Percentiles rank a stretch among this genome's conserved stretches.
phyloP scores from a whole-genome alignment of 2,329 filamentous ascomycete genomes.

The Neofusicoccum cordaticola region DNA sequence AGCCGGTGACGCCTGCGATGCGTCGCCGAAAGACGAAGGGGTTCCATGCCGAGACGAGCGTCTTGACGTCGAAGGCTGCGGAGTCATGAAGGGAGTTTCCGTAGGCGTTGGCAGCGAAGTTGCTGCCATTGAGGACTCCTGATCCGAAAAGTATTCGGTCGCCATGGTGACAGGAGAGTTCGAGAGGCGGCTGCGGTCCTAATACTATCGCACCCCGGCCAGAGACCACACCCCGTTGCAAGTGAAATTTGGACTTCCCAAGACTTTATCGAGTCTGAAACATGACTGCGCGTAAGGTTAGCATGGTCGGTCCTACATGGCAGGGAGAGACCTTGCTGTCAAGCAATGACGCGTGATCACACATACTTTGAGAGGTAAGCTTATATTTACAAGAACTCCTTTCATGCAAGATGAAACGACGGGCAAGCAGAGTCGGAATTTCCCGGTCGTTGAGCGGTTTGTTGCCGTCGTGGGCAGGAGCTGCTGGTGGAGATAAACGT shows the following conservation, averaged over 20 bases:
- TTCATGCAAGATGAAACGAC: conserved; percentile 17
- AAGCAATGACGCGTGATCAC: conserved; percentile 3
- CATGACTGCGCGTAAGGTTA: conserved; percentile 17
- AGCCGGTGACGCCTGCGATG: conserved; percentile 58
- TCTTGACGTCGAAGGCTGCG: conserved; percentile 55
- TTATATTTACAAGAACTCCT: conserved; percentile 10
- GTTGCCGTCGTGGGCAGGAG: background rate
- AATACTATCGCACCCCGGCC: conserved; percentile 9
- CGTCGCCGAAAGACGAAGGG: conserved; percentile 48
- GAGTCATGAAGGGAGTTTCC: conserved; percentile 69
- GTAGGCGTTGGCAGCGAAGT: conserved; percentile 66
- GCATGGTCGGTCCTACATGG: conserved; percentile 1
- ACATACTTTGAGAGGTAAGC: conserved; percentile 16
- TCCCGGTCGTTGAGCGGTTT: background rate
- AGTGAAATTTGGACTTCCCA: conserved; percentile 3
- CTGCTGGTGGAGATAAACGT: background rate
- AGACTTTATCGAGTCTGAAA: conserved; percentile 10
- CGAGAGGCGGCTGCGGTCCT: background rate
- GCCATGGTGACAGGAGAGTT: conserved; percentile 26
- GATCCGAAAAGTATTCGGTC: conserved; percentile 48
- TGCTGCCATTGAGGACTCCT: conserved; percentile 37
- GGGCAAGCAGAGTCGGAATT: background rate
- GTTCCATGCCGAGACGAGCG: conserved; percentile 60
- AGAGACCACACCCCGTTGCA: background rate
- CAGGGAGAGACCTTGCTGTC: conserved; percentile 9